Evolutionary conservation across 2,329 filamentous ascomycete species (phyloP), one percentile per base, ranked within the genome.

Genomic region (Ceratocystis eucalypticola): DNA sequence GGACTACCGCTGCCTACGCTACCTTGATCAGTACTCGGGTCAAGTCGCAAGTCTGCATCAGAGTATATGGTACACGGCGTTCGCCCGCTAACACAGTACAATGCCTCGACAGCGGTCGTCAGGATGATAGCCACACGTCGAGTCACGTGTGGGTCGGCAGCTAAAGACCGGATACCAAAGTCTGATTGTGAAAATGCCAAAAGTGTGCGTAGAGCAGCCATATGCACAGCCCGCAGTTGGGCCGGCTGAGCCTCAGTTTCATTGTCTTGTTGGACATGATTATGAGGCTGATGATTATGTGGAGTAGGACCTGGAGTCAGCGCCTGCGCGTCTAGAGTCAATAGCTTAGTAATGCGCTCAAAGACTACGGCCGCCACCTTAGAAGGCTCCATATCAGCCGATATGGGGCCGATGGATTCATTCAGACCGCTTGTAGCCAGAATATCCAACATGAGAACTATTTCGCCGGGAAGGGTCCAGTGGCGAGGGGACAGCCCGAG

Each of bases 121-220:
- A 84, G 73, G 3, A 88, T 84, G 30, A 85, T 83, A 30, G 95
- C 86, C 0, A 96, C 77, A 2, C 89, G 84, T 0, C 89, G 90
- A 17, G 96, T 83, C 12, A 85, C 85, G 50, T 82, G 83, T 2
- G 82, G 81, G 73, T 94, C 88, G 4, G 78, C 76, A 0, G 87
- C 88, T 7, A 96, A 80, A 59, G 88, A 82, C 28, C 79, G 73
- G 1, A 82, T 81, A 7, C 87, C 87, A 71, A 88, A 84, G 0
- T 80, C 75, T n/a, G 83, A 83, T 5, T 79, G 76, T 1, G 84
- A 82, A 72, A 91, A 86, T 1, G 81, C 77, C n/a, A 80, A 77
- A 15, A 87, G 75, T 1, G 84, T 80, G 59, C 79, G 78, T 50
- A 87, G 71, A 2, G 64, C 8, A 80, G 73, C 70, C 80, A 73